Percentiles rank a stretch among this genome's conserved stretches.
phyloP scores from a whole-genome alignment of 495 filamentous ascomycete species.

The Coniosporium apollinis region DNA sequence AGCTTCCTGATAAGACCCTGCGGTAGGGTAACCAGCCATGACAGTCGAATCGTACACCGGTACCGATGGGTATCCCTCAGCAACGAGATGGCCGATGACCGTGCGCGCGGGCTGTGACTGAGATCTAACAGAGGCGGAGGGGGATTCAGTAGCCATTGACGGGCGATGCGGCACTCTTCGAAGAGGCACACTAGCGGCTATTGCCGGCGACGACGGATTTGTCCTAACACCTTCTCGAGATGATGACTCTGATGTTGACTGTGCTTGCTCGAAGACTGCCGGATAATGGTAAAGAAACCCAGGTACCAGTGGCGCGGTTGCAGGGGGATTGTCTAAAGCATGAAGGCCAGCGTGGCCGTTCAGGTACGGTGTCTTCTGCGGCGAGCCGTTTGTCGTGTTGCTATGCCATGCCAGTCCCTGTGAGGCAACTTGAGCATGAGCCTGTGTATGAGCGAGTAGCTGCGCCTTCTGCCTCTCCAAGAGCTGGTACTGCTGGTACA shows the following conservation, averaged over 20 bases:
- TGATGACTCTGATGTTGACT: constrained; percentile 25
- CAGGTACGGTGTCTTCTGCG: constrained; percentile 16
- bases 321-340: constrained; percentile 30
- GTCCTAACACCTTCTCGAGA: constrained; percentile 27
- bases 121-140: constrained; percentile 37
- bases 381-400: constrained; percentile 14
- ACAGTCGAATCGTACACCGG: constrained; percentile 6
- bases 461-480: constrained; percentile 51
- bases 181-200: constrained; percentile 33
- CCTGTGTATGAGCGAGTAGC: constrained; percentile 33
- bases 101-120: constrained; percentile 54
- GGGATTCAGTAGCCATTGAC: constrained; percentile 35
- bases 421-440: constrained; percentile 12
- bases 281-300: constrained; percentile 34
- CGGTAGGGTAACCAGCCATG: background rate
- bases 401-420: too few species aligned
- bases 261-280: constrained; percentile 29
- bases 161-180: constrained; percentile 40
- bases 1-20: constrained; percentile 2
- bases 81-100: too few species aligned
- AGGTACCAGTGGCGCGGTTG: constrained; percentile 29
- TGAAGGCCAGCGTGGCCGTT: constrained; percentile 26
- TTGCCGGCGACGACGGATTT: constrained; percentile 47
- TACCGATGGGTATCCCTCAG: constrained; percentile 11
- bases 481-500: constrained; percentile 45